phyloP scores from a whole-genome alignment of 305 asterid species.

The Rubia occidens region DNA sequence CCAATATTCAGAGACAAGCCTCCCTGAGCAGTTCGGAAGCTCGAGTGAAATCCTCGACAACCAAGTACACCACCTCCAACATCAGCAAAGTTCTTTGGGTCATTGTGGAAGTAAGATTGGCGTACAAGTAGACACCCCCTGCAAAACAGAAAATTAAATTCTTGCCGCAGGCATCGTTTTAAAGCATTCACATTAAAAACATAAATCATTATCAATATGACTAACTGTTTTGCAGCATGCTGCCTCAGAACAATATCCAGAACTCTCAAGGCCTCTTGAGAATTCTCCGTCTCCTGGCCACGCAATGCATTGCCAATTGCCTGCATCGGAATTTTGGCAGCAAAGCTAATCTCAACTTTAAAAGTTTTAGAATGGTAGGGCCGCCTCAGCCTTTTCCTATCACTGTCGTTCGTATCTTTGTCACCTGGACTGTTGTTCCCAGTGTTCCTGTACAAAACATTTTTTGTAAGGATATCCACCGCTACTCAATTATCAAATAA shows the following conservation, averaged over 20 bases:
- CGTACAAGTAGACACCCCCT: conserved; percentile 33
- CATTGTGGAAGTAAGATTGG: conserved; percentile 28
- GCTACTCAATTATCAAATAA: background rate
- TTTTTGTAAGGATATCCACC: background rate
- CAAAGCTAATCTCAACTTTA: conserved; percentile 69
- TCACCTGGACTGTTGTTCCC: conserved; percentile 54
- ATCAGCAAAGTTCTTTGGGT: conserved; percentile 27
- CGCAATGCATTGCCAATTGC: conserved; percentile 75
- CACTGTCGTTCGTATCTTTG: conserved; percentile 42
- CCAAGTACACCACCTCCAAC: conserved; percentile 36
- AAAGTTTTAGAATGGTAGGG: conserved; percentile 54
- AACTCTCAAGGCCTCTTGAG: conserved; percentile 66
- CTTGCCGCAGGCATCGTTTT: background rate
- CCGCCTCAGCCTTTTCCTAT: conserved; percentile 47
- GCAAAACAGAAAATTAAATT: background rate
- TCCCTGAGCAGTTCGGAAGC: conserved; percentile 30
- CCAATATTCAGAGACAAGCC: conserved; percentile 36
- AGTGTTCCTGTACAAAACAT: conserved; percentile 38
- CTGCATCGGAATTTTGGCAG: conserved; percentile 74
- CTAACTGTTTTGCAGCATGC: conserved; percentile 86
- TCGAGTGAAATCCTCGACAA: conserved; percentile 30
- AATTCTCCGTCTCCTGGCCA: conserved; percentile 67
- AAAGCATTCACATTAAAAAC: background rate
- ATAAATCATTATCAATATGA: background rate
- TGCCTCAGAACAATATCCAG: conserved; percentile 75